Conservation (phyloP, 352 stramenopile species). For the Phytophthora macrochlamydospora region DNA sequence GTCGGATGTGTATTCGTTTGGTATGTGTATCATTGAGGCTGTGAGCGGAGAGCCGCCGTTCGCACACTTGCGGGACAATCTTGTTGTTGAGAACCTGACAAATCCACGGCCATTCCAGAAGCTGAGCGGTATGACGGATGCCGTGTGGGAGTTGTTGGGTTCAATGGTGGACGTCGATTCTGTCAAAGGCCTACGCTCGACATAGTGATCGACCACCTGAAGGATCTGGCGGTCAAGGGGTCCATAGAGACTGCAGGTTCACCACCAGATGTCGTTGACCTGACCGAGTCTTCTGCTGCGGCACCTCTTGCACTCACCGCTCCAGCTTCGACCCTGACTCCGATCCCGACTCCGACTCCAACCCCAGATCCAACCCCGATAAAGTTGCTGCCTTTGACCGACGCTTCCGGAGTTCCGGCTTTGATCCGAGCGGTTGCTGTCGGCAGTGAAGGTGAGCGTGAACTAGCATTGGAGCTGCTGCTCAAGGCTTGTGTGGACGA, state of each 20-base stretch:
- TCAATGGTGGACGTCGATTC: background rate
- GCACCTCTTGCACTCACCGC: background rate
- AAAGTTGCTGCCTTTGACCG: too few relatives aligned
- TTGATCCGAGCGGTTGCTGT: background rate
- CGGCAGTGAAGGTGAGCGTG: background rate
- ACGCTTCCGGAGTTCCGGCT: too few relatives aligned
- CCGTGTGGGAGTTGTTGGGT: background rate
- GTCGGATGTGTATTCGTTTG: constrained; percentile 38
- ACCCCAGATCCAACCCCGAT: constrained; percentile 1
- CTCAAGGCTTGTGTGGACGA: constrained; percentile 5
- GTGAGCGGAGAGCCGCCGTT: constrained; percentile 24
- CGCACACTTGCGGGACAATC: constrained; percentile 14
- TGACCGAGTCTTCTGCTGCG: background rate
- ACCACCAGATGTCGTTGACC: background rate
- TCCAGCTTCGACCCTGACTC: background rate
- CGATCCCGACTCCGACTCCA: background rate
- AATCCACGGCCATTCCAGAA: background rate
- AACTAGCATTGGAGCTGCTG: constrained; percentile 1
- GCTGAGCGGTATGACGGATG: background rate
- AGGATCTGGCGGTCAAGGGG: background rate
- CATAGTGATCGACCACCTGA: background rate
- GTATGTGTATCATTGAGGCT: constrained; percentile 39
- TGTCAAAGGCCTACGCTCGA: background rate
- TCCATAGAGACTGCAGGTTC: background rate
- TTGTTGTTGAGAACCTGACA: constrained; percentile 3